Conservation (phyloP, 495 filamentous ascomycete species). For the Xylaria venustula region DNA sequence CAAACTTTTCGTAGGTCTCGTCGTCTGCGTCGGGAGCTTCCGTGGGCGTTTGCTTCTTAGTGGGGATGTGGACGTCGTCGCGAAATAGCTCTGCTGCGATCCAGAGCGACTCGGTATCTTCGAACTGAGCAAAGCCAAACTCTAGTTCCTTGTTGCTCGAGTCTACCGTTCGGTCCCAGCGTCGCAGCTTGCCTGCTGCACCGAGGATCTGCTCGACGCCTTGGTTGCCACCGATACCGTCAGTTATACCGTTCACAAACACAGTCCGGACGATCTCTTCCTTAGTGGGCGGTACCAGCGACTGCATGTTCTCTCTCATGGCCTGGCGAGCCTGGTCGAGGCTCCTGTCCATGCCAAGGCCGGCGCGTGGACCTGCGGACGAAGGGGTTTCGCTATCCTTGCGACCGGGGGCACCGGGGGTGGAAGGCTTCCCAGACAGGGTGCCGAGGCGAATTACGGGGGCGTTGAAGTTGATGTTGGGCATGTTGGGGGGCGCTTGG, state of each 20-base stretch:
- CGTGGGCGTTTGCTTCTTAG: constrained; percentile 63
- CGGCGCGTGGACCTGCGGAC: constrained; percentile 56
- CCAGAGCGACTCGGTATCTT: constrained; percentile 84
- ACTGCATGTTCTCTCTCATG: constrained; percentile 71
- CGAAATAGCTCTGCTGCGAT: constrained; percentile 83
- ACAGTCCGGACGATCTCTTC: constrained; percentile 91
- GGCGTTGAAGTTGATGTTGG: constrained; percentile 97
- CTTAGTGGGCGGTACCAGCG: constrained; percentile 77
- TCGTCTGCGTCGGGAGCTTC: constrained; percentile 39
- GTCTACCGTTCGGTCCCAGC: constrained; percentile 73
- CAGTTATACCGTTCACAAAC: constrained; percentile 83
- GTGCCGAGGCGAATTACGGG: constrained; percentile 91
- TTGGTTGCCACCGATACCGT: constrained; percentile 73
- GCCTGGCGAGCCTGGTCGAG: constrained; percentile 68
- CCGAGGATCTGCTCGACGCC: constrained; percentile 78
- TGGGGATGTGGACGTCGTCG: constrained; percentile 82
- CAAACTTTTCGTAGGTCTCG: constrained; percentile 58
- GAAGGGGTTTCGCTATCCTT: constrained; percentile 40
- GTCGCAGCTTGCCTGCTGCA: constrained; percentile 72
- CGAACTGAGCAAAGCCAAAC: constrained; percentile 97
- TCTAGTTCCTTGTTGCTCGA: constrained; percentile 64
- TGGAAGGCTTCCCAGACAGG: constrained; percentile 61
- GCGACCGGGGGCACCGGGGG: constrained; percentile 42
- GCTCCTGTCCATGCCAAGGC: constrained; percentile 63
- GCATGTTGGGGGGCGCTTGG: constrained; percentile 87